A percentile compares a stretch with the other conserved stretches of the same genome.
phyloP scores from a whole-genome alignment of 305 asterid species.

The Striga hermonthica region DNA sequence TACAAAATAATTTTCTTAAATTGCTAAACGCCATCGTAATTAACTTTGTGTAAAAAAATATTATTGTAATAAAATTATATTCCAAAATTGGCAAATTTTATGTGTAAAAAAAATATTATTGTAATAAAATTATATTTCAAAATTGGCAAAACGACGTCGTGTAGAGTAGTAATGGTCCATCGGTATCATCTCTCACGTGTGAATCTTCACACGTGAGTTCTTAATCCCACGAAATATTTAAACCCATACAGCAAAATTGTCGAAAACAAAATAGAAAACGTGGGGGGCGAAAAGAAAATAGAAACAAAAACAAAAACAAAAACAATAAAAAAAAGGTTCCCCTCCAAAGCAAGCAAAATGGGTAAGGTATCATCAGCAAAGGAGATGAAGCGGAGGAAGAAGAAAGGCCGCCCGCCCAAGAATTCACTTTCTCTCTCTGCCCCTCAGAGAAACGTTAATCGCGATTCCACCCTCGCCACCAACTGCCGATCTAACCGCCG shows the following conservation, averaged over 20 bases:
- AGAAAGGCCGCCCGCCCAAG: slow-evolving; percentile 64
- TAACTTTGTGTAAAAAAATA: not conserved
- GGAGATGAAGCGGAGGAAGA: slow-evolving; percentile 50
- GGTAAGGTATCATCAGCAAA: slow-evolving; percentile 48
- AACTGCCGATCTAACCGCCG: slow-evolving; percentile 68
- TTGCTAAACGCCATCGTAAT: slow-evolving; percentile 5
- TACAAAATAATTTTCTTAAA: not conserved
- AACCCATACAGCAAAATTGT: slow-evolving; percentile 5
- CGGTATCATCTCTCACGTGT: slow-evolving; percentile 28
- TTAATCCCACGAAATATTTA: not conserved
- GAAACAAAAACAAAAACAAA: slow-evolving; percentile 18
- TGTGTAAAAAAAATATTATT: not conserved
- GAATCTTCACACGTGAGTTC: slow-evolving; percentile 29
- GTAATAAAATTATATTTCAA: not conserved
- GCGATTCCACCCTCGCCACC: slow-evolving; percentile 37
- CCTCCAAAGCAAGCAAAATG: slow-evolving; percentile 43
- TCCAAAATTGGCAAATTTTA: not conserved
- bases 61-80: not conserved
- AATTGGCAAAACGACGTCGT: slow-evolving; percentile 9
- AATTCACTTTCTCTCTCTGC: slow-evolving; percentile 29
- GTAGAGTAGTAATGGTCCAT: not conserved
- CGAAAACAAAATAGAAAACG: not conserved
- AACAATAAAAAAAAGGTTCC: slow-evolving; percentile 17
- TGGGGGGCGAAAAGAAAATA: not conserved
- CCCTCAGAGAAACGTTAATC: slow-evolving; percentile 33